Evolutionary conservation across 495 filamentous ascomycete species (phyloP).

Genomic region (Neurospora cerealis): DNA sequence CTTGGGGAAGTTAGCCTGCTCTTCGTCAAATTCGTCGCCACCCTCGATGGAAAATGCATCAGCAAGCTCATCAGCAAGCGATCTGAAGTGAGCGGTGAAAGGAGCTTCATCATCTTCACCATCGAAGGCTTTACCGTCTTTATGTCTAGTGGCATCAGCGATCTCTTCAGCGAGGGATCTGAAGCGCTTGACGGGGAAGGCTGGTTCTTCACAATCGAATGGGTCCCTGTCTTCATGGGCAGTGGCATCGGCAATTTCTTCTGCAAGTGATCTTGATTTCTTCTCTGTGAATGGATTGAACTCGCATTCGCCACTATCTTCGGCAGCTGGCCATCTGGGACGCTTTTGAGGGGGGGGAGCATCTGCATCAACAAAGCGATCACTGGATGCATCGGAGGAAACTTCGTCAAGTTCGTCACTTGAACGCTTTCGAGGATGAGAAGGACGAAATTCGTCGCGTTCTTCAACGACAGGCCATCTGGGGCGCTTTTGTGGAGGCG

Average conservation of each 20-base stretch:
- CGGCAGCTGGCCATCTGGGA: not conserved
- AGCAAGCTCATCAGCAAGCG: not conserved
- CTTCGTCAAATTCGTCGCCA: not conserved
- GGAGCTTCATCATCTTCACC: not conserved
- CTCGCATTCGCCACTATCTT: not conserved
- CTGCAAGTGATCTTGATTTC: not conserved
- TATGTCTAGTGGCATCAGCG: not conserved
- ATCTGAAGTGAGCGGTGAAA: not conserved
- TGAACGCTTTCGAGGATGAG: not conserved
- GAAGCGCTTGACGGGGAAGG: not conserved
- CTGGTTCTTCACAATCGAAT: not conserved
- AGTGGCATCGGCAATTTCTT: not conserved
- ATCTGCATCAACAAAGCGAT: not conserved
- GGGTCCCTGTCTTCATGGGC: not conserved
- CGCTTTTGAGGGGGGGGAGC: not conserved
- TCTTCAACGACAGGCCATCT: not conserved
- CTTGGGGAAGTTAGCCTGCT: not conserved
- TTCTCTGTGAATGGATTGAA: not conserved
- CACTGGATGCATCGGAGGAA: not conserved
- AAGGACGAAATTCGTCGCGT: not conserved
- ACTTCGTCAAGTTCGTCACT: not conserved
- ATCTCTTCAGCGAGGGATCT: not conserved
- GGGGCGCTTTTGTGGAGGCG: not conserved
- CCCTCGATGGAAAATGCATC: not conserved
- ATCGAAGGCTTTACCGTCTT: not conserved